These are phyloP conservation scores for Allium fistulosum DNA, from an alignment of 106 monocot species.

Conservation along the genomic window DNA sequence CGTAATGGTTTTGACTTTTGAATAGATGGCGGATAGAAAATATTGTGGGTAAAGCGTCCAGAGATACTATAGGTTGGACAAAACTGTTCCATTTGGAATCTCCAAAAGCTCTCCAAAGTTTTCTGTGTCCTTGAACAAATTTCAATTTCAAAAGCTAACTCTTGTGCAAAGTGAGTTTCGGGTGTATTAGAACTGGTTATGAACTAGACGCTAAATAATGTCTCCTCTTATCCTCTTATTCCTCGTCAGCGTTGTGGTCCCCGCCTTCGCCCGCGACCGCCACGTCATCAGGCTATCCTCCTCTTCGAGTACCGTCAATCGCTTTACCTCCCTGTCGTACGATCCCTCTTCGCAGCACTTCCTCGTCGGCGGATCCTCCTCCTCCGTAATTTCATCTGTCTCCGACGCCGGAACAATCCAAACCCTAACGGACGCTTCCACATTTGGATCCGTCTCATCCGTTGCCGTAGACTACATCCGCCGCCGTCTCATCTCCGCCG, in stretches of 20 bases:
- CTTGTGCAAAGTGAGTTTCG: too few relatives aligned
- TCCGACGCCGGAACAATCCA: conserved; percentile 76
- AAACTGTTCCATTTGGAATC: too few relatives aligned
- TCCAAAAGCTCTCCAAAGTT: too few relatives aligned
- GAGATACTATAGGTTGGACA: too few relatives aligned
- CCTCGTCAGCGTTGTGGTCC: conserved; percentile 15
- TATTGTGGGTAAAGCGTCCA: too few relatives aligned
- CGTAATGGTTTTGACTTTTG: too few relatives aligned
- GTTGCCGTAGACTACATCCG: conserved; percentile 22
- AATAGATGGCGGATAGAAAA: too few relatives aligned
- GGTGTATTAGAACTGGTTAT: too few relatives aligned
- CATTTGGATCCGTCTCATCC: conserved; percentile 17
- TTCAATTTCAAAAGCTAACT: background rate
- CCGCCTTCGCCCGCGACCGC: conserved; percentile 20
- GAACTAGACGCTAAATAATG: too few relatives aligned
- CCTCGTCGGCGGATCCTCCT: conserved; percentile 41
- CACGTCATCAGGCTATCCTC: conserved; percentile 37
- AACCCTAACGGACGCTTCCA: conserved; percentile 6
- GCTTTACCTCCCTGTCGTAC: conserved; percentile 42
- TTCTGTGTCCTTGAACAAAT: too few relatives aligned
- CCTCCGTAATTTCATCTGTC: conserved; percentile 34
- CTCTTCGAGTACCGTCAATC: conserved; percentile 14
- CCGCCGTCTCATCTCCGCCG: conserved; percentile 36
- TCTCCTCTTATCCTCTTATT: background rate
- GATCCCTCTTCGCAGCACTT: conserved; percentile 71